Evolutionary conservation across 805 yeast genomes (phyloP), one percentile per base, ranked within the genome.

Genomic region (Nakazawaea populi): DNA sequence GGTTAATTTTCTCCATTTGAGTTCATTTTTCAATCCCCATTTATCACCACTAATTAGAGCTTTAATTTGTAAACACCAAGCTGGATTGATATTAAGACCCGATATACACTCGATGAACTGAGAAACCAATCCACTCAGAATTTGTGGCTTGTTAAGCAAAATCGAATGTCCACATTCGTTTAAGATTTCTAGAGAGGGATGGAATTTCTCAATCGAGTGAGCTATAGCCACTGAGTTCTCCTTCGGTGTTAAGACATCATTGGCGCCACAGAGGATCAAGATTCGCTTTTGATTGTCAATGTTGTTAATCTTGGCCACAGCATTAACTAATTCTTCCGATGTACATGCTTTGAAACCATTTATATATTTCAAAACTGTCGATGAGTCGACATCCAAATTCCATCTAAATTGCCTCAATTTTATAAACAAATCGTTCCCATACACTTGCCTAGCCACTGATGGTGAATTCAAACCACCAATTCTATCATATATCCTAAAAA

Each of bases 21-120:
- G 74, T 60, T 84, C 87, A 60, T 86, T 87, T 64, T 86, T 86
- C 55, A 87, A 66, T 27, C 89, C 87, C 92, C 92, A 87, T 65
- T 87, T 86, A 58, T 80, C 86, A 2, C 85, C 86, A 29, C 80
- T 75, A 11, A 80, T 74, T 48, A 79, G 74, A 2, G 87, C 87
- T 58, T 81, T 78, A 14, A 80, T 72, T 54, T 77, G 73, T 48
- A 86, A 70, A 45, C 84, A 89, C 91, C 91, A 86, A 2, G 87
- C 78, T 29, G 85, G 79, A 24, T 83, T 79, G 36, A 87, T 72
- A 56, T 82, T 77, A 46, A 77, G 67, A 24, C 83, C 82, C 1
- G 72, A 61, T 29, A 73, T 65, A 47, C 58, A 67, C 50, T 75
- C 79, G 12, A 85, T 59, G 59, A 83, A 87, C 56, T 79, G 76